Percentiles rank a stretch among this genome's conserved stretches.
phyloP scores from a whole-genome alignment of 495 filamentous ascomycete species.

The Aspergillus nanangensis region DNA sequence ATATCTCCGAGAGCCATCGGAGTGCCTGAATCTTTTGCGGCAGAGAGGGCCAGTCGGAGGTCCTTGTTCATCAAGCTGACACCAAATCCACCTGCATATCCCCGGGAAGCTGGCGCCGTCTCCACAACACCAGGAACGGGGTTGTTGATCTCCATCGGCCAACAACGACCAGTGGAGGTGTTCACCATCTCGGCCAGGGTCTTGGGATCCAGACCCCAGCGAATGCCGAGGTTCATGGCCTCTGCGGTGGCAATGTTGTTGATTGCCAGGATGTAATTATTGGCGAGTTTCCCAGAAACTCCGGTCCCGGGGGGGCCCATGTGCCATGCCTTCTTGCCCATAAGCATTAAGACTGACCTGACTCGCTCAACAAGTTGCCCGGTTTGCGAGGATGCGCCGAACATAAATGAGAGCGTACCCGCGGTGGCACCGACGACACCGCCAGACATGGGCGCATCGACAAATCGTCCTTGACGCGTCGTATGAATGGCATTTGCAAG shows the following conservation, averaged over 20 bases:
- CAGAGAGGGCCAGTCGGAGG: constrained; percentile 65
- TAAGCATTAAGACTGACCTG: constrained; percentile 60
- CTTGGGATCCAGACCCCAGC: constrained; percentile 78
- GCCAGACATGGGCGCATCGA: constrained; percentile 83
- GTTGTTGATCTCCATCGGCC: constrained; percentile 91
- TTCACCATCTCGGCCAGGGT: constrained; percentile 78
- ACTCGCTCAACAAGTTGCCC: constrained; percentile 53
- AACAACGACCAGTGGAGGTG: constrained; percentile 79
- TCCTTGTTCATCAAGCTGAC: constrained; percentile 84
- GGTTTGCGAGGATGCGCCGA: constrained; percentile 57
- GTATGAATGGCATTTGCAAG: constrained; percentile 59
- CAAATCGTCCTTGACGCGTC: constrained; percentile 55
- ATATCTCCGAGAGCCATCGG: constrained; percentile 60
- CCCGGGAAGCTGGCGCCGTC: constrained; percentile 64
- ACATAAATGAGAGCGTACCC: constrained; percentile 80
- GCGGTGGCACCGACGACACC: constrained; percentile 77
- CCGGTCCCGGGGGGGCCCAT: constrained; percentile 77
- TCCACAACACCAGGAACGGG: constrained; percentile 82
- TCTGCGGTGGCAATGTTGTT: constrained; percentile 91
- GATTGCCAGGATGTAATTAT: constrained; percentile 89
- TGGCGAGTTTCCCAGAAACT: constrained; percentile 81
- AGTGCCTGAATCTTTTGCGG: constrained; percentile 63
- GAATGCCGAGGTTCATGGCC: constrained; percentile 87
- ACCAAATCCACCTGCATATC: constrained; percentile 80
- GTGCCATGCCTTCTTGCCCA: constrained; percentile 80